Evolutionary conservation across 164 flowering plant species (phyloP), one percentile per base, ranked within the genome.

Genomic region (Piper longum): DNA sequence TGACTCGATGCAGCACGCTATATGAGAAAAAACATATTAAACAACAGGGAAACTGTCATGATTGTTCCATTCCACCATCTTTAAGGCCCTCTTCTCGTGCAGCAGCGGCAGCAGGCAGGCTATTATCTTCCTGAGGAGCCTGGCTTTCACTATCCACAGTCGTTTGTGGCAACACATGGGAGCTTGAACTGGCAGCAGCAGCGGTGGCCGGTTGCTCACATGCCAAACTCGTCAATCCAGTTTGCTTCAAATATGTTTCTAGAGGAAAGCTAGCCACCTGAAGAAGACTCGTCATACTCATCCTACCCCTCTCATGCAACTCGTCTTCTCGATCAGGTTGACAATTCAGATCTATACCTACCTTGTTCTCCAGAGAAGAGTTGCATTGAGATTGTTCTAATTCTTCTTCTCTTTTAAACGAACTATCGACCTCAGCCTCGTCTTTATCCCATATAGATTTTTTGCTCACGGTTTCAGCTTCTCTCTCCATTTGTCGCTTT

Each of bases 231-330:
- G 82, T 62, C 43, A 88, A 80, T 61, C 88, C 93, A 66, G 82
- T 85, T 70, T 85, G 87, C 74, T 83, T 88, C 68, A 91, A 62
- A 68, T 91, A 88, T 3, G 75, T 75, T 57, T 91, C 93, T 69
- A 91, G 59, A 9, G 96, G 93, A 56, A 70, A 82, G 72, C 68
- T 82, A 4, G 97, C 96, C 63, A 75, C 87, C 67, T 81, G 82
- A 51, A 88, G 82, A 62, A 88, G 87, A 64, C 76, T 76, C 81
- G 77, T 78, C 91, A 86, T 86, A 73, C 95, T 88, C 62, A 77
- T 66, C 1, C 74, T 79, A 43, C 61, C 63, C 26, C 75, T 77
- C 5, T 63, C 52, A 16, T 62, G 72, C 18, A 54, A 43, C 13
- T 80, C 79, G 36, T 81, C 90, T 36, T 79, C 84, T 19, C 86